These are phyloP conservation scores for Lophiotrema nucula DNA, from an alignment of 495 filamentous ascomycete species.

Conservation along the genomic window DNA sequence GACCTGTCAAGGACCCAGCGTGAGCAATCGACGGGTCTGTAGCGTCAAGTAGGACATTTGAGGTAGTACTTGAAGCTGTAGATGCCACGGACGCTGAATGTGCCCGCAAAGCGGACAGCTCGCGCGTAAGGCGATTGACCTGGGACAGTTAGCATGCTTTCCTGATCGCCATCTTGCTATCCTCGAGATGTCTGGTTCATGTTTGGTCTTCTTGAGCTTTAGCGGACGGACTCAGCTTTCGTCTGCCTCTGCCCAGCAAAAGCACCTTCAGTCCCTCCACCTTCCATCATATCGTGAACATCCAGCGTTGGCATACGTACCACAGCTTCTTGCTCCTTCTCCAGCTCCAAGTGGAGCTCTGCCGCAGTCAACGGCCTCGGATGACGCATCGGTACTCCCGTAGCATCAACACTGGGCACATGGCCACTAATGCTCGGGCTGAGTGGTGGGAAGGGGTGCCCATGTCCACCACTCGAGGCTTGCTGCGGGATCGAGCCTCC, in stretches of 20 bases:
- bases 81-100: conserved; percentile 80
- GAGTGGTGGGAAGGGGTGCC: conserved; percentile 34
- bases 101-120: conserved; percentile 73
- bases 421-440: conserved; percentile 27
- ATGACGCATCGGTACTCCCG: conserved; percentile 66
- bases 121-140: conserved; percentile 89
- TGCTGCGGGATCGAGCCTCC: conserved; percentile 17
- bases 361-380: conserved; percentile 81
- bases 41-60: conserved; percentile 36
- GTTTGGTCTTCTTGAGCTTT: no score
- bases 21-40: conserved; percentile 40
- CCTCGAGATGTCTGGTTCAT: no score
- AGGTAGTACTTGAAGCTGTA: conserved; percentile 69
- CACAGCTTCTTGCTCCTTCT: conserved; percentile 93
- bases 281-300: no score
- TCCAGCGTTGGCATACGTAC: no score
- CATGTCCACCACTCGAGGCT: no score
- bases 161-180: background rate
- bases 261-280: no score
- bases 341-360: conserved; percentile 80
- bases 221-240: no score
- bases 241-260: background rate
- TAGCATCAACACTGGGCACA: conserved; percentile 26
- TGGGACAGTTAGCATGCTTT: conserved; percentile 37
- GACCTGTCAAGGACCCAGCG: conserved; percentile 51